Base-by-base conservation (phyloP, 352 stramenopile species). In the Globisporangium paddicum region DNA sequence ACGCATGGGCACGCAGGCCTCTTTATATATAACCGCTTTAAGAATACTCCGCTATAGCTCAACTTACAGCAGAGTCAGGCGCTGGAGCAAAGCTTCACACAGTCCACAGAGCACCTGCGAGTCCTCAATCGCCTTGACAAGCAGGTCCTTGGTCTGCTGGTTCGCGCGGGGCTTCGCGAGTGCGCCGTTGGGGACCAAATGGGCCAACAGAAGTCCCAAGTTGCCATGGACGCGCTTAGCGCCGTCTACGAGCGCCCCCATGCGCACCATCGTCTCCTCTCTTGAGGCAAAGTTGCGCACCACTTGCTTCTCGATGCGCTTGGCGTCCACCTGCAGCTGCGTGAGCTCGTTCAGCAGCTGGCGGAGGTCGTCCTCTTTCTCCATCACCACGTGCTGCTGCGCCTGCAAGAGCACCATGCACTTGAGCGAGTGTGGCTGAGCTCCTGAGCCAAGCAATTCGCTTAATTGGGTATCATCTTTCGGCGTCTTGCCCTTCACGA, bases 401-500 rank as follows among this genome's bases (percentile, higher is more conserved):
- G 65, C 76, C 28, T 84, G 66, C 2, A 92, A 66, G 28, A 92
- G 55, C 58, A 80, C 76, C 82, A 92, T 90, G 42, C 70, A 82
- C 69, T 89, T 92, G 63, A 92, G 26, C 32, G 60, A 32, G 3
- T 32, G 28, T 6, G 6, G 28, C 10, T 73, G 73, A 32, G 68
- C 16, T 21, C 62, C 21, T 14, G 37, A 5, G 13, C 62, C 10
- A 54, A 66, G 49, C 52, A 45, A 44, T 8, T 61, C 48, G 16
- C 60, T 44, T 26, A 89, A 32, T 1, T 46, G 32, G 1, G 59
- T 62, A 13, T 73, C 66, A 35, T 91, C 72, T 0, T 26, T 35
- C 2, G 79, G 79, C 1, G 77, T 85, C 61, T 86, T 85, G 42
- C 79, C 82, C 37, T 89, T 87, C 41, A 92, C 53, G 37, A 92